phyloP scores from a whole-genome alignment of 768 basidiomycete species.

The Lactarius hatsudake region DNA sequence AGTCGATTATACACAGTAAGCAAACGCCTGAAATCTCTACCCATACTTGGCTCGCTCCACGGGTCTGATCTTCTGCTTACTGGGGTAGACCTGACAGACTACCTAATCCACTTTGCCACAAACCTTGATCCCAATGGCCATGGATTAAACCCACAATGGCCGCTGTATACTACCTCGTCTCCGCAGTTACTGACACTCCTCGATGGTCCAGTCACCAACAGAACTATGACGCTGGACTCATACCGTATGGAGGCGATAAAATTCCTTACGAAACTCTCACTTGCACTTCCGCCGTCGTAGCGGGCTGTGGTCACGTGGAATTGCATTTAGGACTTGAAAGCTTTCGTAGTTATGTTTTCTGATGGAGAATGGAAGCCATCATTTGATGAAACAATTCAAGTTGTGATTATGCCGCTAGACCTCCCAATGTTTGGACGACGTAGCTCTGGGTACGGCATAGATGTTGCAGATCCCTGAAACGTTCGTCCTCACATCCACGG shows the following conservation, averaged over 20 bases:
- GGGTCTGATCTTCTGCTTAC: slow-evolving; percentile 13
- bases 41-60: slow-evolving; percentile 32
- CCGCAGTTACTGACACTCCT: slow-evolving; percentile 25
- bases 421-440: too few relatives aligned
- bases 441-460: neutral
- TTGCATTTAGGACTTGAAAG: neutral
- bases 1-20: slow-evolving; percentile 32
- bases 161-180: slow-evolving; percentile 12
- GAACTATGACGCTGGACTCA: slow-evolving; percentile 26
- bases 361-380: neutral
- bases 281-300: neutral
- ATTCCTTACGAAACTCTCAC: slow-evolving; percentile 7
- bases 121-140: slow-evolving; percentile 33
- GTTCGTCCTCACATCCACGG: neutral
- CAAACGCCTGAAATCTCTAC: slow-evolving; percentile 34
- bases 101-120: slow-evolving; percentile 30
- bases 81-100: slow-evolving; percentile 19
- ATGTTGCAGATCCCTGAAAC: neutral
- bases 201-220: neutral
- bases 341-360: neutral
- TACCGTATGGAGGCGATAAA: slow-evolving; percentile 20
- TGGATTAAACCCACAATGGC: slow-evolving; percentile 18
- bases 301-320: neutral
- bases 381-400: neutral
- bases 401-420: too few relatives aligned